Percentiles rank a stretch among this genome's conserved stretches.
Evolutionary conservation across 768 basidiomycete genomes (phyloP).

Genomic region (Calocybe indica): DNA sequence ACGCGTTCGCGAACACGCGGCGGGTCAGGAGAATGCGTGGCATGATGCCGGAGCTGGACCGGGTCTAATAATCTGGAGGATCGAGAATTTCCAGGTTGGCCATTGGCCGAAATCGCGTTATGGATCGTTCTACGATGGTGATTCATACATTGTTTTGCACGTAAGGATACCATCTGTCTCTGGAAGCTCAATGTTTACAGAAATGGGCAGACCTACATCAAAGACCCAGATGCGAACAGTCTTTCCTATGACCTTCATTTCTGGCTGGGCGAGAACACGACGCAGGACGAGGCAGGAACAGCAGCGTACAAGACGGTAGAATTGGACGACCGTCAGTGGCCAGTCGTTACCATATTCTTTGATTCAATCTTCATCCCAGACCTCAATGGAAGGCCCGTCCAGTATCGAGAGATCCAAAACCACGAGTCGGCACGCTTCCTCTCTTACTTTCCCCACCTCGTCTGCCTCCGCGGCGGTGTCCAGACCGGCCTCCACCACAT

Average conservation of each 20-base stretch:
- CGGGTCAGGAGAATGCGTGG: conserved; percentile 48
- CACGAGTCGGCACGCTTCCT: conserved; percentile 48
- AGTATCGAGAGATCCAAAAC: conserved; percentile 58
- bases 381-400: conserved; percentile 48
- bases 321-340: conserved; percentile 51
- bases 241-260: conserved; percentile 59
- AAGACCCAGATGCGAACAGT: conserved; percentile 35
- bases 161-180: conserved; percentile 20
- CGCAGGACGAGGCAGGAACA: conserved; percentile 56
- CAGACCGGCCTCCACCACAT: conserved; percentile 50
- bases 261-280: conserved; percentile 56
- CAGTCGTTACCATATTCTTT: neutral
- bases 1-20: conserved; percentile 44
- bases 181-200: neutral
- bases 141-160: conserved; percentile 61
- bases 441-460: conserved; percentile 43
- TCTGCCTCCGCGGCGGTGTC: conserved; percentile 40
- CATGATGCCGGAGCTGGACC: conserved; percentile 31
- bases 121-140: conserved; percentile 58
- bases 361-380: conserved; percentile 23
- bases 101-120: conserved; percentile 45
- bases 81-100: conserved; percentile 50
- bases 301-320: conserved; percentile 66
- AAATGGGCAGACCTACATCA: conserved; percentile 48
- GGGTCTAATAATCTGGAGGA: conserved; percentile 53